A percentile compares a stretch with the other conserved stretches of the same genome.
These are phyloP conservation scores for Clonostachys rhizophaga DNA, from an alignment of 2,329 filamentous ascomycete genomes.

Conservation along the genomic window DNA sequence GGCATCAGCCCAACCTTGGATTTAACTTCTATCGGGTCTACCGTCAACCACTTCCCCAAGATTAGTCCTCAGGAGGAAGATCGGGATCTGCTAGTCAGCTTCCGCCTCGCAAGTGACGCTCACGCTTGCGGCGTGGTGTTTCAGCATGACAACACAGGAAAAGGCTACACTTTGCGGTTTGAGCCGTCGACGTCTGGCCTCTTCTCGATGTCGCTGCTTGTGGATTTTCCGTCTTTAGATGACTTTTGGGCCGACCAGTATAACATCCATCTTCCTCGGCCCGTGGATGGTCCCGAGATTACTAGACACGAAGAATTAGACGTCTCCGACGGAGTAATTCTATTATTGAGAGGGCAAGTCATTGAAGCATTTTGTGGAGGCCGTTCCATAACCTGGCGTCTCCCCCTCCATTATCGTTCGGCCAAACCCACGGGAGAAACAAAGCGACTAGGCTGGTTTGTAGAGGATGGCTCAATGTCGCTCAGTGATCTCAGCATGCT, in stretches of 20 bases:
- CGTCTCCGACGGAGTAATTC: constrained; percentile 12
- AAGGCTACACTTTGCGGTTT: constrained; percentile 17
- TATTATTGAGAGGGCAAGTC: constrained; percentile 16
- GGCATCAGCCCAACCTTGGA: constrained; percentile 7
- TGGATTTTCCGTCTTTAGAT: constrained; percentile 23
- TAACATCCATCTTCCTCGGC: constrained; percentile 17
- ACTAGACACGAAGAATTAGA: constrained; percentile 20
- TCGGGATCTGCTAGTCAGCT: constrained; percentile 13
- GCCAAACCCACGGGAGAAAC: background rate
- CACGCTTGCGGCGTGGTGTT: constrained; percentile 18
- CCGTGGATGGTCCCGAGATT: constrained; percentile 25
- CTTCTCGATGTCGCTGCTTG: constrained; percentile 17
- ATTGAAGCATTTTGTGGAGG: constrained; percentile 21
- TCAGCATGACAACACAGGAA: constrained; percentile 15
- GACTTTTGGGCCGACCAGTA: constrained; percentile 33
- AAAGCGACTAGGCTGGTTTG: constrained; percentile 19
- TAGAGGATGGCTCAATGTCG: constrained; percentile 13
- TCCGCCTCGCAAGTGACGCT: constrained; percentile 15
- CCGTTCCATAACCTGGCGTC: constrained; percentile 17
- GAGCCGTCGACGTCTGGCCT: constrained; percentile 9
- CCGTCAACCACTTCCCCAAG: constrained; percentile 14
- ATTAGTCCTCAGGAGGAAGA: constrained; percentile 9
- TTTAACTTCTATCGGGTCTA: constrained; percentile 13
- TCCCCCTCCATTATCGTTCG: constrained; percentile 8
- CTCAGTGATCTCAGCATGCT: no score